phyloP scores from a whole-genome alignment of 1,284 basidiomycete genomes.

The Rhodotorula sp. region DNA sequence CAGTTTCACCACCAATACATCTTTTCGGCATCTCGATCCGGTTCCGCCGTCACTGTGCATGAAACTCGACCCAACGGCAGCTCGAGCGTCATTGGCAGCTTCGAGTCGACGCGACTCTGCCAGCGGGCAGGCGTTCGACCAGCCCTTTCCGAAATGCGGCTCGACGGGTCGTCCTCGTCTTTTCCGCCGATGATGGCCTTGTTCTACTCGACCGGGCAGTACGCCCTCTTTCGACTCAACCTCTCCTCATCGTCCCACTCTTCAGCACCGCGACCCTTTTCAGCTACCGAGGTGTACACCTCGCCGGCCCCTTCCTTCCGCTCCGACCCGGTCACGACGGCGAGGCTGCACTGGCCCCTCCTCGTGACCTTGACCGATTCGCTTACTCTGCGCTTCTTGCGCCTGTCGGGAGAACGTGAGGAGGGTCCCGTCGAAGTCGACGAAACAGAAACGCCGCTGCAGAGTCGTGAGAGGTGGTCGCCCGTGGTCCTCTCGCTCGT shows the following conservation, averaged over 20 bases:
- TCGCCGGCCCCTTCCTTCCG: constrained; percentile 8
- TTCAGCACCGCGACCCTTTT: not conserved
- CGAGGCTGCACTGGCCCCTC: constrained; percentile 41
- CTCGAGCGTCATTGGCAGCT: constrained; percentile 14
- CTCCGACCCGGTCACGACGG: constrained; percentile 33
- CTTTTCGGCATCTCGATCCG: constrained; percentile 9
- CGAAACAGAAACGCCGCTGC: constrained; percentile 40
- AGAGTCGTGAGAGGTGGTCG: constrained; percentile 25
- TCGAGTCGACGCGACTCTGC: constrained; percentile 8
- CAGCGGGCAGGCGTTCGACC: constrained; percentile 13
- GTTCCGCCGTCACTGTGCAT: constrained; percentile 19
- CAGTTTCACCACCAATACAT: constrained; percentile 20
- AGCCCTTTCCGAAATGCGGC: constrained; percentile 28
- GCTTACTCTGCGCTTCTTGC: constrained; percentile 43
- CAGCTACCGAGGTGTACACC: constrained; percentile 12
- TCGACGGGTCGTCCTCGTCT: constrained; percentile 23
- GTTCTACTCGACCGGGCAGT: constrained; percentile 45
- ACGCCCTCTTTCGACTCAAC: constrained; percentile 43
- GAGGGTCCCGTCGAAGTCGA: constrained; percentile 25
- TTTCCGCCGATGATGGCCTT: constrained; percentile 28
- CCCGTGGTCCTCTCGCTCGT: constrained; percentile 14
- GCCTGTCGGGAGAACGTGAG: not conserved
- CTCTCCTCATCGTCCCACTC: not conserved
- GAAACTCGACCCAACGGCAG: constrained; percentile 11
- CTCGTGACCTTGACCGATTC: constrained; percentile 45